A percentile compares a stretch with the other conserved stretches of the same genome.
These are phyloP conservation scores for Atractiella rhizophila DNA, from an alignment of 768 basidiomycete genomes.

Conservation along the genomic window DNA sequence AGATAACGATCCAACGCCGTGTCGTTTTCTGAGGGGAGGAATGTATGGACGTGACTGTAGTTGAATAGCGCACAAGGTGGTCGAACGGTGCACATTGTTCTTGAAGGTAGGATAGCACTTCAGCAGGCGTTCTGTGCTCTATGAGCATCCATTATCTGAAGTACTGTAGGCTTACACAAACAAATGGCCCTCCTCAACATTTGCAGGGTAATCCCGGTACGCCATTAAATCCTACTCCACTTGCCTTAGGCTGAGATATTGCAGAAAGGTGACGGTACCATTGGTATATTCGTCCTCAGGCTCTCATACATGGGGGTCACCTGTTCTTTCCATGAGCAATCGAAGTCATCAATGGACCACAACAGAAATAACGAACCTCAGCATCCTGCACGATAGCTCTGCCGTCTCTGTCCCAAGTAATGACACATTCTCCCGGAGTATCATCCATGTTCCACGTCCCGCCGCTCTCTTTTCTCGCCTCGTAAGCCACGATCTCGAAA, in stretches of 20 bases:
- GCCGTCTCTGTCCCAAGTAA: constrained; percentile 1
- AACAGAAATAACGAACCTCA: not conserved
- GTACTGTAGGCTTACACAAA: too few species aligned
- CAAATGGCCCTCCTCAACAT: not conserved
- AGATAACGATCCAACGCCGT: not conserved
- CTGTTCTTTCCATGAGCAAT: not conserved
- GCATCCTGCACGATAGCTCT: not conserved
- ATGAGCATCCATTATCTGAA: too few species aligned
- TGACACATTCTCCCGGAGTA: not conserved
- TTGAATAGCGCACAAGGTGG: constrained; percentile 8
- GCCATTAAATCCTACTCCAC: not conserved
- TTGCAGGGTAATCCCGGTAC: not conserved
- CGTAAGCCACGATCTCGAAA: constrained; percentile 5
- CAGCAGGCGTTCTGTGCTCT: constrained; percentile 2
- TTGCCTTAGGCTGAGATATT: not conserved
- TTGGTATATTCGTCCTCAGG: constrained; percentile 11
- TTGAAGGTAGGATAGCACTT: constrained; percentile 13
- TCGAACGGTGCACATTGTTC: not conserved
- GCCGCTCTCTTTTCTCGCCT: not conserved
- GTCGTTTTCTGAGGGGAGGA: constrained; percentile 1
- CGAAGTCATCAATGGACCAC: not conserved
- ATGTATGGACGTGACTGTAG: constrained; percentile 5
- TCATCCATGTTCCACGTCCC: constrained; percentile 8
- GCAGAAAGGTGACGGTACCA: not conserved
- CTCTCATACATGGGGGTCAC: constrained; percentile 8